Conservation (phyloP, 23 red algal species). For the Agarophyton chilense region DNA sequence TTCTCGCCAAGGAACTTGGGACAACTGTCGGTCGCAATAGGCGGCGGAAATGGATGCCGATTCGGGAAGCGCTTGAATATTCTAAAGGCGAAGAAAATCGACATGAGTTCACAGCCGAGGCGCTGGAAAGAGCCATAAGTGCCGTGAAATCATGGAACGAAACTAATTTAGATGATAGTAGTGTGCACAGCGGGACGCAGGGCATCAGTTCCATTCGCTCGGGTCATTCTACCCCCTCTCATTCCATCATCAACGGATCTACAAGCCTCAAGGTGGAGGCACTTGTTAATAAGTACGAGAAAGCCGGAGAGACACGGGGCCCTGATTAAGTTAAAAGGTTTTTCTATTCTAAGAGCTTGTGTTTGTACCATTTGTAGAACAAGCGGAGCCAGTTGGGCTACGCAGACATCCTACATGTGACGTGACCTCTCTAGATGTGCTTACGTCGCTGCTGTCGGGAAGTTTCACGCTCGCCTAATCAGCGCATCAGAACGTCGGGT, state of each 20-base stretch:
- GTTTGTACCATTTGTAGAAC: no score
- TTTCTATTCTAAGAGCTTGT: no score
- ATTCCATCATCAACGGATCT: not conserved
- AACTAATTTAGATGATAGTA: not conserved
- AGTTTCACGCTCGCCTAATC: no score
- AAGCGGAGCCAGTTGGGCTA: no score
- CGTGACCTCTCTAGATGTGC: no score
- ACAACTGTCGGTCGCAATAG: constrained; percentile 37
- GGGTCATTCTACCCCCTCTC: not conserved
- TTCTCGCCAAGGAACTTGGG: constrained; percentile 53
- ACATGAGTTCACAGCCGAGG: constrained; percentile 40
- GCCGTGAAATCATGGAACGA: constrained; percentile 14
- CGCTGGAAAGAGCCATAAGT: constrained; percentile 32
- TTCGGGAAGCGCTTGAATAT: constrained; percentile 43
- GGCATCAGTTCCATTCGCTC: not conserved
- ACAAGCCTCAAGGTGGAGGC: not conserved
- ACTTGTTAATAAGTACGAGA: not conserved
- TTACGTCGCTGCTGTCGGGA: no score
- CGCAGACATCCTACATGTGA: no score
- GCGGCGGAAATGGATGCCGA: constrained; percentile 45
- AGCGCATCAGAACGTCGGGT: no score
- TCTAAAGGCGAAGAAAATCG: constrained; percentile 14
- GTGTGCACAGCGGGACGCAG: not conserved
- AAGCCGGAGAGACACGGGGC: not conserved
- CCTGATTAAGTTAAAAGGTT: not conserved